Percentiles rank a stretch among this genome's conserved stretches.
These are phyloP conservation scores for Lobulomyces angularis DNA, from an alignment of 192 early-diverging fungal species.

Conservation along the genomic window DNA sequence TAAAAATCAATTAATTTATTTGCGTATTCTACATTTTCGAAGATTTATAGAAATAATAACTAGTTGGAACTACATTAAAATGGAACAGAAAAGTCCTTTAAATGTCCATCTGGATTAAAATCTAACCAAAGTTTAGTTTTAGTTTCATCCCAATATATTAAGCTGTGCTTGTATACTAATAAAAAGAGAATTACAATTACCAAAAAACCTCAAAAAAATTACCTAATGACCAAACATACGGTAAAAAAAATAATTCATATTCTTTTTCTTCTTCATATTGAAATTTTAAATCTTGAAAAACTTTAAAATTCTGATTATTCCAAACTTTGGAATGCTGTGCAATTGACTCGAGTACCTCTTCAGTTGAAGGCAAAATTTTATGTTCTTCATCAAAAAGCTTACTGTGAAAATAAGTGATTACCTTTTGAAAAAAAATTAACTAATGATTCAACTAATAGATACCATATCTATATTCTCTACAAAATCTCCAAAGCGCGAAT, in stretches of 20 bases:
- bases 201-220: background rate
- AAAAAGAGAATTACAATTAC: background rate
- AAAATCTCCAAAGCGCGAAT: conserved; percentile 37
- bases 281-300: conserved; percentile 51
- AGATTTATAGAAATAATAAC: no score
- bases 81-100: no score
- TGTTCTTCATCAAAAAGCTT: conserved; percentile 51
- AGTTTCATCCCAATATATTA: conserved; percentile 63
- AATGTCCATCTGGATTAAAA: no score
- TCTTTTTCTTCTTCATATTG: conserved; percentile 51
- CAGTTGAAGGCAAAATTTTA: conserved; percentile 48
- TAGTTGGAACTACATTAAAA: no score
- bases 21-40: no score
- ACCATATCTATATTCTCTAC: conserved; percentile 51
- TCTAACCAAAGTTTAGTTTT: conserved; percentile 16
- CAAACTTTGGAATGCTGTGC: conserved; percentile 52
- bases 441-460: background rate
- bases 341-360: conserved; percentile 51
- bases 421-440: conserved; percentile 12
- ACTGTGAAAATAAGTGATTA: conserved; percentile 50
- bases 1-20: no score
- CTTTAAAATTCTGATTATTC: conserved; percentile 38
- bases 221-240: conserved; percentile 55
- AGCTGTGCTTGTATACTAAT: conserved; percentile 29
- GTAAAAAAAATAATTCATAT: conserved; percentile 47